Evolutionary conservation across 1,284 basidiomycete species (phyloP).

Genomic region (Cryptococcus sp.): DNA sequence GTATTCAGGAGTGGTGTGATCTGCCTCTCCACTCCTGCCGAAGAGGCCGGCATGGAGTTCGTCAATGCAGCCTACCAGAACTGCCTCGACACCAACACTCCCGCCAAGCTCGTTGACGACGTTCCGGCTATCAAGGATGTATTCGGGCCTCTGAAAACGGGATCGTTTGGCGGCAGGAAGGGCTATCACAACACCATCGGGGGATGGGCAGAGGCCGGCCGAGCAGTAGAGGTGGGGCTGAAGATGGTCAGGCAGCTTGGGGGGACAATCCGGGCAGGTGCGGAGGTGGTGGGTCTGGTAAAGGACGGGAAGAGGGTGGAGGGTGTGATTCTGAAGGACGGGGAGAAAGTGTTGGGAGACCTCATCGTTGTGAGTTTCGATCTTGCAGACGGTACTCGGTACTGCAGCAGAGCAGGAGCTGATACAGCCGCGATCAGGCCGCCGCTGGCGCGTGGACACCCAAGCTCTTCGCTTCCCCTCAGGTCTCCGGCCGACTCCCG

Average conservation of each 20-base stretch:
- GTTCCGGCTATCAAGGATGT: constrained; percentile 22
- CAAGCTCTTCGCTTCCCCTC: constrained; percentile 64
- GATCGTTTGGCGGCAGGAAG: constrained; percentile 47
- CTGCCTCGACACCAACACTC: constrained; percentile 27
- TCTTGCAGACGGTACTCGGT: neutral
- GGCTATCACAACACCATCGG: constrained; percentile 70
- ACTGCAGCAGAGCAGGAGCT: neutral
- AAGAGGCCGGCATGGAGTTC: constrained; percentile 30
- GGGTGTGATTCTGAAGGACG: constrained; percentile 65
- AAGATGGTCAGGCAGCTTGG: constrained; percentile 60
- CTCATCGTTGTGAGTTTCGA: constrained; percentile 33
- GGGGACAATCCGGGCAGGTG: constrained; percentile 60
- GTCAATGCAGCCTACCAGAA: constrained; percentile 39
- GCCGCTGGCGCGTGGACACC: constrained; percentile 61
- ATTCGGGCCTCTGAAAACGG: constrained; percentile 18
- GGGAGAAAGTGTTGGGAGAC: constrained; percentile 50
- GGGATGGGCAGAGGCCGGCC: constrained; percentile 79
- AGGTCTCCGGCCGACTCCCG: constrained; percentile 33
- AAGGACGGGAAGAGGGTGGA: constrained; percentile 52
- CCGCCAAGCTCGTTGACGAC: constrained; percentile 21
- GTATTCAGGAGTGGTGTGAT: constrained; percentile 40
- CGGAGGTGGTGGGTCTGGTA: constrained; percentile 55
- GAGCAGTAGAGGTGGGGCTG: constrained; percentile 62
- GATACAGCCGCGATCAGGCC: constrained; percentile 12
- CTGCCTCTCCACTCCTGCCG: constrained; percentile 24